These are phyloP conservation scores for Begonia masoniana DNA, from an alignment of 306 rosid genomes.

Conservation along the genomic window DNA sequence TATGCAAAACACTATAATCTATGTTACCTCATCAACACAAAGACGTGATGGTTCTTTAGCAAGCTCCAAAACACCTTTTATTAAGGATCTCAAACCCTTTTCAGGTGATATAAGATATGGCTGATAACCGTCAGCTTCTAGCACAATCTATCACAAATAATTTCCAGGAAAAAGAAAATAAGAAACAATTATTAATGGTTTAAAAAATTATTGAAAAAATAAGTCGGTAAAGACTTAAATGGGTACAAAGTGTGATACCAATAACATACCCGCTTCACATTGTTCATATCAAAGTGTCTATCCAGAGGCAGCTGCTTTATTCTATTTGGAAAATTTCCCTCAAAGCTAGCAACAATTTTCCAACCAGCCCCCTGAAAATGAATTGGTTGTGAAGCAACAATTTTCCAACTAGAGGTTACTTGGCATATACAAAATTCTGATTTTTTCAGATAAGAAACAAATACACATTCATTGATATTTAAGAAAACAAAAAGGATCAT, in stretches of 20 bases:
- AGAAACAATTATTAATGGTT: conserved; percentile 1
- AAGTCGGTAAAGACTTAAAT: neutral
- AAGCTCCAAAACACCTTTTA: conserved; percentile 94
- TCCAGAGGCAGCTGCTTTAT: conserved; percentile 91
- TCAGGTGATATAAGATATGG: conserved; percentile 98
- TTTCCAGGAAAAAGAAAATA: conserved; percentile 4
- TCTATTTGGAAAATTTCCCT: conserved; percentile 91
- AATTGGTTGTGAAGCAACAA: conserved; percentile 1
- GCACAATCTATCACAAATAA: conserved; percentile 54
- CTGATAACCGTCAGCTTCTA: conserved; percentile 99
- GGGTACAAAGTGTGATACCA: no score
- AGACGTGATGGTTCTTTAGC: conserved; percentile 97
- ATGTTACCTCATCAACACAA: conserved; percentile 90
- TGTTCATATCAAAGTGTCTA: conserved; percentile 90
- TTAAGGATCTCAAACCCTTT: conserved; percentile 91
- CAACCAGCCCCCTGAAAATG: conserved; percentile 91
- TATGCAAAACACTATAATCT: neutral
- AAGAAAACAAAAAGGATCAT: no score
- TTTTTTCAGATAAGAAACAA: no score
- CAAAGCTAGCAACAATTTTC: conserved; percentile 96
- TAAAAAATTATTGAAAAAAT: conserved; percentile 1
- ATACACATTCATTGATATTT: no score
- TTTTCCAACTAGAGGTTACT: conserved; percentile 2
- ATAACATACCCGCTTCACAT: conserved; percentile 77
- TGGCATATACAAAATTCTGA: neutral